phyloP scores from a whole-genome alignment of 441 rosid genomes.

The Metrosideros polymorpha region DNA sequence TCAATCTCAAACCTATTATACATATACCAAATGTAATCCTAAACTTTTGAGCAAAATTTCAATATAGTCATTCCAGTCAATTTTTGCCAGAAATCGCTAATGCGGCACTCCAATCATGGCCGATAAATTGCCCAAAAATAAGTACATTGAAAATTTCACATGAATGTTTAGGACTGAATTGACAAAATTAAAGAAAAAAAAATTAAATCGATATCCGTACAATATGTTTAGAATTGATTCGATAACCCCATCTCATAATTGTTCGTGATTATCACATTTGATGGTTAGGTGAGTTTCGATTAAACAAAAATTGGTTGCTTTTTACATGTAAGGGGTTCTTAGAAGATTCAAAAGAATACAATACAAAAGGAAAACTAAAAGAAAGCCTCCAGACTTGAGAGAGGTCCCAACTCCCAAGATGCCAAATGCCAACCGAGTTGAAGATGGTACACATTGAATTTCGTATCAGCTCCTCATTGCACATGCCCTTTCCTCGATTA shows the following conservation, averaged over 20 bases:
- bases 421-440: not conserved
- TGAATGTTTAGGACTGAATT: not conserved
- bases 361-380: not conserved
- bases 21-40: fast-evolving
- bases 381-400: not conserved
- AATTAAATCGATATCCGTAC: fast-evolving
- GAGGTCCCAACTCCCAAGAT: not conserved
- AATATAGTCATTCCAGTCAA: fast-evolving
- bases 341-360: not conserved
- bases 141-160: fast-evolving
- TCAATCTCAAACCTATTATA: not conserved
- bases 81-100: fast-evolving
- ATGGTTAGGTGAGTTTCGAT: not conserved
- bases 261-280: not conserved
- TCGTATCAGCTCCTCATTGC: not conserved
- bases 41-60: not conserved
- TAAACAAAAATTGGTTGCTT: too few relatives aligned
- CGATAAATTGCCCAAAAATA: not conserved
- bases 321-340: not conserved
- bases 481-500: not conserved
- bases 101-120: fast-evolving
- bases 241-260: not conserved
- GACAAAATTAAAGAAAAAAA: fast-evolving
- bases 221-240: fast-evolving
- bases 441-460: not conserved